Evolutionary conservation across 2,329 filamentous ascomycete genomes (phyloP), one percentile per base, ranked within the genome.

Genomic region (Elsinoe fawcettii): DNA sequence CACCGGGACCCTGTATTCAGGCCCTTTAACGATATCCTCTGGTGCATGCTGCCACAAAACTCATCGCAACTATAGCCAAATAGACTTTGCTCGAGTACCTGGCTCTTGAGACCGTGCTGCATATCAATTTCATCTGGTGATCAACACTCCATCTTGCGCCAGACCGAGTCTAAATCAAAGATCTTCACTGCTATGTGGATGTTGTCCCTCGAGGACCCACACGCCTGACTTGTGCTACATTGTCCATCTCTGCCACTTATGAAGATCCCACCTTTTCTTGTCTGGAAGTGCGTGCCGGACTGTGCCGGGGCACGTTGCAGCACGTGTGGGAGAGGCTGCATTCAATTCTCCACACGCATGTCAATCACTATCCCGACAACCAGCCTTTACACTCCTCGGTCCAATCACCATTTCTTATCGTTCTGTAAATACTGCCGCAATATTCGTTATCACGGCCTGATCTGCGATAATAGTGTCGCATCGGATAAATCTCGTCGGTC

Each of bases 401-500:
- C 49, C 49, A 53, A 53, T 53, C 49, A 49, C 6, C 14, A 30
- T 34, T 34, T 34, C 44, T 37, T 23, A 23, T 53, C 49, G 5
- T 23, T 22, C 16, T 18, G 34, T 9, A 23, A 32, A 20, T 53
- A 20, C 49, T 53, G 8, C 49, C 25, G n/a, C 44, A 49, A 7
- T 32, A 12, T 22, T 16, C 44, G 11, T 12, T 25, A 44, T 44
- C 46, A 34, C 34, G 46, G 46, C 46, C 25, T 53, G 49, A 53
- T 53, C 49, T 39, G 49, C 49, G 18, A 25, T 53, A 39, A 20
- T 25, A 25, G 16, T 53, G 30, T 22, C 49, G 34, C 32, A 53
- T 53, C 49, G 49, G 49, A 39, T 37, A 18, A 37, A 53, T 18
- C 32, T 53, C 49, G 46, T 51, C 46, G 11, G 46, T 51, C 46